Evolutionary conservation across 129 eudicot genomes (phyloP).

Genomic region (Saussurea involucrata): DNA sequence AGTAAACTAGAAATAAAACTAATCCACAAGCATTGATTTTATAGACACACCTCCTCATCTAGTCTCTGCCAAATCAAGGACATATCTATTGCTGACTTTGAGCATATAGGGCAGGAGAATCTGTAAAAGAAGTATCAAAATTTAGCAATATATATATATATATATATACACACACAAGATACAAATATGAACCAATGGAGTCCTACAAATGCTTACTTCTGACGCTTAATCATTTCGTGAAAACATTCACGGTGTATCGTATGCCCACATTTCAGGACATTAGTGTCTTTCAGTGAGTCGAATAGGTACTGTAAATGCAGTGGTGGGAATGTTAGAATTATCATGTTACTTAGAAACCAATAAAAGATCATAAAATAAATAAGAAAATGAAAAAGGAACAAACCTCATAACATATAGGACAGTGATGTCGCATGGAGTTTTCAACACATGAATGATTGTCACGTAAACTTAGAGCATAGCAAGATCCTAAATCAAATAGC

Average conservation of each 20-base stretch:
- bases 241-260: conserved; percentile 90
- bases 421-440: conserved; percentile 96
- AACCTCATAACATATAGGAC: conserved; percentile 98
- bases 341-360: not conserved
- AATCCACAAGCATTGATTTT: not conserved
- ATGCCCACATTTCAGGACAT: conserved; percentile 96
- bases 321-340: not conserved
- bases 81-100: conserved; percentile 86
- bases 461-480: conserved; percentile 69
- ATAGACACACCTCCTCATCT: conserved; percentile 77
- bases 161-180: too few relatives aligned
- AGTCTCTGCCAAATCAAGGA: conserved; percentile 75
- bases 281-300: conserved; percentile 85
- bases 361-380: not conserved
- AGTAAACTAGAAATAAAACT: not conserved
- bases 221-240: conserved; percentile 74
- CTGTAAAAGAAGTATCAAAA: conserved; percentile 25
- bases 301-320: conserved; percentile 65
- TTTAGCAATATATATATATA: not conserved
- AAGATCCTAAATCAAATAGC: conserved; percentile 54
- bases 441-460: conserved; percentile 86
- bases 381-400: not conserved
- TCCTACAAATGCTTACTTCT: conserved; percentile 51
- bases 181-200: not conserved
- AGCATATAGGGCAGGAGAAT: conserved; percentile 91